Percentiles rank a stretch among this genome's conserved stretches.
These are phyloP conservation scores for Colletotrichum noveboracense DNA, from an alignment of 2,329 filamentous ascomycete species.

Conservation along the genomic window DNA sequence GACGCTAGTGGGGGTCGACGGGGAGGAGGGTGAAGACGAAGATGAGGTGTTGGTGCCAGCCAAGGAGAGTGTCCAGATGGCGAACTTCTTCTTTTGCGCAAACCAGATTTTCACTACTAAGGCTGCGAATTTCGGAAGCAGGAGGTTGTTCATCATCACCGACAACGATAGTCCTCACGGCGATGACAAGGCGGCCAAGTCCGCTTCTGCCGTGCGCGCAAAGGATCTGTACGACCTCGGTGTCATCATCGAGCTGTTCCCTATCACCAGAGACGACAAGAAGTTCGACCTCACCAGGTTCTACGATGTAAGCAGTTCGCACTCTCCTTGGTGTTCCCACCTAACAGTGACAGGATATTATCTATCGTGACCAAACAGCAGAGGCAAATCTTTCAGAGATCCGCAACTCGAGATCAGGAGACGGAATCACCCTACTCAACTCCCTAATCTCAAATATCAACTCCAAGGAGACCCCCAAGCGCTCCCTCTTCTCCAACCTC, in stretches of 20 bases:
- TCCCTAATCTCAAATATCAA: constrained; percentile 87
- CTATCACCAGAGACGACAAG: constrained; percentile 74
- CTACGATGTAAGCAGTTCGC: constrained; percentile 72
- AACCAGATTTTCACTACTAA: constrained; percentile 97
- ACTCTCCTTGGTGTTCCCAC: not conserved
- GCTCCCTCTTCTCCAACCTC: constrained; percentile 86
- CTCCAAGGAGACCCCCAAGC: constrained; percentile 85
- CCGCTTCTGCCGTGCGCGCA: constrained; percentile 82
- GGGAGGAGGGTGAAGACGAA: constrained; percentile 78
- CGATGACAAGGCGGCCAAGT: constrained; percentile 73
- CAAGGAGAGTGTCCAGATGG: constrained; percentile 76
- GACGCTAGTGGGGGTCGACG: constrained; percentile 77
- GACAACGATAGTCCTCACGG: constrained; percentile 89
- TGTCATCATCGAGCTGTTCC: constrained; percentile 90
- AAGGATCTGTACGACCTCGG: constrained; percentile 96
- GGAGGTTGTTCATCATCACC: constrained; percentile 93
- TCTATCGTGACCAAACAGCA: constrained; percentile 79
- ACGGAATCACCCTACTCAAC: constrained; percentile 79
- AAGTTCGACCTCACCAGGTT: constrained; percentile 85
- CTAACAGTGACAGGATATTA: constrained; percentile 70
- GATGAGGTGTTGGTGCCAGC: constrained; percentile 74
- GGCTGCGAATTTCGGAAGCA: constrained; percentile 90
- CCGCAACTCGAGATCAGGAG: constrained; percentile 69
- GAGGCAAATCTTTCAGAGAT: constrained; percentile 63
- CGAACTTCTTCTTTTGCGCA: constrained; percentile 90